These are phyloP conservation scores for Suillus lakei DNA, from an alignment of 768 basidiomycete genomes.

Conservation along the genomic window DNA sequence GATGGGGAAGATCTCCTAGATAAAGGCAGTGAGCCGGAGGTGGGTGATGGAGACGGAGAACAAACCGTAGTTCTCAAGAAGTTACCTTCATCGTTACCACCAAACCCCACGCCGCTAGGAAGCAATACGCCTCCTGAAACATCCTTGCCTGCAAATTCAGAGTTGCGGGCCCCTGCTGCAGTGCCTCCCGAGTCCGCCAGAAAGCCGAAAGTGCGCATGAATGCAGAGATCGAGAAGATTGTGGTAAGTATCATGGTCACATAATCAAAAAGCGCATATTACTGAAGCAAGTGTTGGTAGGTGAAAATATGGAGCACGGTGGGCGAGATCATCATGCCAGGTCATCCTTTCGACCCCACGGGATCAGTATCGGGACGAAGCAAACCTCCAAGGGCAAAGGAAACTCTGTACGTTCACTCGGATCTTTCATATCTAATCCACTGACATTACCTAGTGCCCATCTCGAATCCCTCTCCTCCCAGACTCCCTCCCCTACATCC, in stretches of 20 bases:
- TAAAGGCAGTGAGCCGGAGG: constrained; percentile 3
- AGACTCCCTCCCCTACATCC: constrained; percentile 56
- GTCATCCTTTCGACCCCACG: constrained; percentile 45
- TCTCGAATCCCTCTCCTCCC: constrained; percentile 58
- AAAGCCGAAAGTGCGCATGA: constrained; percentile 53
- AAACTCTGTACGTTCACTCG: constrained; percentile 58
- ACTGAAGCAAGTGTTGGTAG: constrained; percentile 74
- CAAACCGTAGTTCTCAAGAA: constrained; percentile 36
- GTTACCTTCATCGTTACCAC: constrained; percentile 4
- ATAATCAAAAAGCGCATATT: not conserved
- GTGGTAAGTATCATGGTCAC: constrained; percentile 48
- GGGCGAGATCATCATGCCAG: constrained; percentile 67
- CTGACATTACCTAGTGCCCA: constrained; percentile 46
- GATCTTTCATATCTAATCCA: constrained; percentile 5
- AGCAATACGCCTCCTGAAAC: constrained; percentile 6
- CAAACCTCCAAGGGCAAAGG: constrained; percentile 56
- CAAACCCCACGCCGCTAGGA: not conserved
- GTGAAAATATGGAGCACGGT: constrained; percentile 70
- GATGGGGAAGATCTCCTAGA: not conserved
- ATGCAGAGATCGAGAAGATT: constrained; percentile 65
- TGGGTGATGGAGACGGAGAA: constrained; percentile 32
- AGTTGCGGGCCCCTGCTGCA: constrained; percentile 3
- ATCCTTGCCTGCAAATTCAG: constrained; percentile 10
- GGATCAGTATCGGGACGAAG: constrained; percentile 29
- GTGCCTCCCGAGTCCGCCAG: constrained; percentile 22